A percentile compares a stretch with the other conserved stretches of the same genome.
Evolutionary conservation across 2,329 filamentous ascomycete species (phyloP).

Genomic region (Cordyceps cateniannulata): DNA sequence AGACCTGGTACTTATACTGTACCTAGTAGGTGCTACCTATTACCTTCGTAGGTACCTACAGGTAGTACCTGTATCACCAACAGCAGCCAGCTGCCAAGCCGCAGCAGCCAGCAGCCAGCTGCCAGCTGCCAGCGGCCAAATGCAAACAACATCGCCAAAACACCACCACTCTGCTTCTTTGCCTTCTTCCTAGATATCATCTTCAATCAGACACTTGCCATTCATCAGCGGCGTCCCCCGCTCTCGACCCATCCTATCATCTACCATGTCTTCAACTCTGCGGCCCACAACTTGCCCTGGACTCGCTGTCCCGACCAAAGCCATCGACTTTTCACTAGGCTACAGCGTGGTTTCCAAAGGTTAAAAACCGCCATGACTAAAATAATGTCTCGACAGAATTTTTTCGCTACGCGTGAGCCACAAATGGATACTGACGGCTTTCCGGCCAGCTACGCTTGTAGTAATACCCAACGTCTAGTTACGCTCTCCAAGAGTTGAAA

Average conservation of each 20-base stretch:
- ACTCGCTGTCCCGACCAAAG: neutral
- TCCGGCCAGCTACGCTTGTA: neutral
- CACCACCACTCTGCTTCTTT: neutral
- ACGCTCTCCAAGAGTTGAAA: neutral
- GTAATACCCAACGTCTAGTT: neutral
- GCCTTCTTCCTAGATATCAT: neutral
- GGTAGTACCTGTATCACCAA: too few relatives aligned
- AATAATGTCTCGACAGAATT: neutral
- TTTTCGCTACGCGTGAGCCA: conserved; percentile 6
- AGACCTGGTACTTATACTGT: too few relatives aligned
- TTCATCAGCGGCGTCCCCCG: neutral
- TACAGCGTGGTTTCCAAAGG: neutral
- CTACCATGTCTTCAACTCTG: neutral
- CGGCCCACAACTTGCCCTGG: conserved; percentile 1
- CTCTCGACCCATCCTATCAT: neutral
- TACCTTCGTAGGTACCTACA: too few relatives aligned
- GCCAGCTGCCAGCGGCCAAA: neutral
- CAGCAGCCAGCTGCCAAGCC: too few relatives aligned
- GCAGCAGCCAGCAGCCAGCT: neutral
- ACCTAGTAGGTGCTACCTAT: too few relatives aligned
- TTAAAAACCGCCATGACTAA: conserved; percentile 7
- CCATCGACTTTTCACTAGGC: neutral
- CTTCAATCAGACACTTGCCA: neutral
- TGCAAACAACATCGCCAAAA: neutral
- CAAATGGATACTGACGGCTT: conserved; percentile 6